phyloP scores from a whole-genome alignment of 345 rosid species.

The Aquilaria yunnanensis region DNA sequence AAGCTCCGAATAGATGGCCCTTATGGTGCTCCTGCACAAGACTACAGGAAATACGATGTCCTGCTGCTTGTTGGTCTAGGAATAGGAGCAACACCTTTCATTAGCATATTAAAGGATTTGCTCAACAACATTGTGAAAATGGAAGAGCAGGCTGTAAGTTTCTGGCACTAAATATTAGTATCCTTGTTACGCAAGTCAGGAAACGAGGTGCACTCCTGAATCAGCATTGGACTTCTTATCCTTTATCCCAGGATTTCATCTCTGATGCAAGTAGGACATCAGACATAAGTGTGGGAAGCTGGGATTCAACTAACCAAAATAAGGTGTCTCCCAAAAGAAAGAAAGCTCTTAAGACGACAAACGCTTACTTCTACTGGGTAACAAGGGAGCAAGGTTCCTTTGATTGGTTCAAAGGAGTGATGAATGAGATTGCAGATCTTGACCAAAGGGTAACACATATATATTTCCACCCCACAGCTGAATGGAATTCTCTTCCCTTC shows the following conservation, averaged over 20 bases:
- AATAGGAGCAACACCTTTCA: conserved; percentile 98
- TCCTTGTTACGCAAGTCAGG: background rate
- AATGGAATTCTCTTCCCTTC: too few relatives aligned
- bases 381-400: conserved; percentile 98
- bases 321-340: conserved; percentile 43
- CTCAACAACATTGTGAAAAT: conserved; percentile 78
- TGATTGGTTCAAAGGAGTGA: conserved; percentile 99
- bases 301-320: conserved; percentile 31
- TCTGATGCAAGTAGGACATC: conserved; percentile 64
- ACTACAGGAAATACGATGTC: conserved; percentile 81
- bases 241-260: conserved; percentile 49
- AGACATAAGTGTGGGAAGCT: conserved; percentile 54
- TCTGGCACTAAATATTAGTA: background rate
- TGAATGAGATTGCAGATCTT: conserved; percentile 92
- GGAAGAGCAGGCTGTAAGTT: conserved; percentile 91
- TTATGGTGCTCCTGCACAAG: conserved; percentile 98
- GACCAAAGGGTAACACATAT: conserved; percentile 71
- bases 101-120: conserved; percentile 91
- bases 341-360: conserved; percentile 64
- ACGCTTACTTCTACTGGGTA: conserved; percentile 98
- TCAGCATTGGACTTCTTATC: background rate
- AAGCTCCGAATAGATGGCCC: conserved; percentile 96
- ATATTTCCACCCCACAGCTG: too few relatives aligned
- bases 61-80: conserved; percentile 91
- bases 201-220: background rate